Evolutionary conservation across 1,284 basidiomycete genomes (phyloP), one percentile per base, ranked within the genome.

Genomic region (Trichosporon sp.): DNA sequence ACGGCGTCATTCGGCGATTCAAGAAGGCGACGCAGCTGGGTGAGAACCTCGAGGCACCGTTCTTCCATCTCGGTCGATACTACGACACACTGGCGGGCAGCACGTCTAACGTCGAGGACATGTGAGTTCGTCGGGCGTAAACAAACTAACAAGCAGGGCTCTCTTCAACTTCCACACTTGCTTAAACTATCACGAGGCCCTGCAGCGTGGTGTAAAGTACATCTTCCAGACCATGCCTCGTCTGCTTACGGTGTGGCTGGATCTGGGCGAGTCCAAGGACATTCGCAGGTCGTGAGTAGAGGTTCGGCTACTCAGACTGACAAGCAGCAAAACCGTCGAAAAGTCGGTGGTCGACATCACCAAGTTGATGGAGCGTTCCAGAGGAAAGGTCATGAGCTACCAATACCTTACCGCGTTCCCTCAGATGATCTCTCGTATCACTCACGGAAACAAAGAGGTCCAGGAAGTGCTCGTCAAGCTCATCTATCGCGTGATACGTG

Each of bases 341-440:
- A 32, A 12, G 35, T 59, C 61, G 40, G 43, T 84, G 80, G 31
- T 70, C 3, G 85, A 87, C 19, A 79, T 85, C 11, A 92, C 88
- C 78, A 78, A 76, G 26, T 87, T 87, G 76, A 86, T 92, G 74
- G 91, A 90, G 66, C 81, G 83, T 0, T 84, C 87, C 7, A 87
- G 92, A 70, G 87, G 86, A 73, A 86, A 85, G 2, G 86, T 91
- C 19, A 91, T 92, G 2, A 87, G 87, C 2, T 97, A 71, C 14
- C 76, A 97, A 94, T 99, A 96, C 93, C 92, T 92, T 75, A 96
- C 93, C 0, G 96, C 96, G 0, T 95, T 98, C 75, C 95, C 97
- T 6, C 97, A 99, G 86, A 92, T 99, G 71, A 93, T 97, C 10
- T 99, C 97, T 31, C 90, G 97, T 8, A 92, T 99, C 43, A 92